Conservation (phyloP, 306 rosid species). For the Prosopis cineraria region DNA sequence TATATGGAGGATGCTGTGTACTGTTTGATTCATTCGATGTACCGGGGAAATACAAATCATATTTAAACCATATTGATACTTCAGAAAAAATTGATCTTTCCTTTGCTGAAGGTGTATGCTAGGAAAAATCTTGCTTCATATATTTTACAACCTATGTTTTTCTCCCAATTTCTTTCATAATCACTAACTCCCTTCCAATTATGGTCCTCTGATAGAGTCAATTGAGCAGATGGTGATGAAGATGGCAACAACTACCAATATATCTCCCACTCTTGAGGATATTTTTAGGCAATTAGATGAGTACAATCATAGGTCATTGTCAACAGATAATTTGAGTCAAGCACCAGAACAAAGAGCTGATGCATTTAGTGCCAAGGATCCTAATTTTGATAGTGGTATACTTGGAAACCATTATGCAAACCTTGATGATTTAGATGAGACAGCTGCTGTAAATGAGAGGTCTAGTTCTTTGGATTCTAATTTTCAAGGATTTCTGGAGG, state of each 20-base stretch:
- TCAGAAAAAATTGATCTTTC: conserved; percentile 34
- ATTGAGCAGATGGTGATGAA: background rate
- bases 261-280: background rate
- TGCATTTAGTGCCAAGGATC: background rate
- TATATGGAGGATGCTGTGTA: background rate
- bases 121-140: background rate
- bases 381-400: background rate
- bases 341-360: background rate
- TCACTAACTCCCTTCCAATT: background rate
- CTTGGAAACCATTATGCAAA: background rate
- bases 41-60: conserved; percentile 13
- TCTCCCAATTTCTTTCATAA: background rate
- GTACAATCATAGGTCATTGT: background rate
- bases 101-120: background rate
- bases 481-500: background rate
- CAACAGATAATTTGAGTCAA: background rate
- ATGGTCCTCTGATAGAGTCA: background rate
- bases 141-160: background rate
- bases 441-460: background rate
- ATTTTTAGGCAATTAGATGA: background rate
- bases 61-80: background rate
- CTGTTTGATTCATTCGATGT: conserved; percentile 28
- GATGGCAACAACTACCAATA: background rate
- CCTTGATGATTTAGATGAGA: background rate
- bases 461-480: background rate